phyloP scores from a whole-genome alignment of 805 yeast genomes.

The Lipomyces chichibuensis region DNA sequence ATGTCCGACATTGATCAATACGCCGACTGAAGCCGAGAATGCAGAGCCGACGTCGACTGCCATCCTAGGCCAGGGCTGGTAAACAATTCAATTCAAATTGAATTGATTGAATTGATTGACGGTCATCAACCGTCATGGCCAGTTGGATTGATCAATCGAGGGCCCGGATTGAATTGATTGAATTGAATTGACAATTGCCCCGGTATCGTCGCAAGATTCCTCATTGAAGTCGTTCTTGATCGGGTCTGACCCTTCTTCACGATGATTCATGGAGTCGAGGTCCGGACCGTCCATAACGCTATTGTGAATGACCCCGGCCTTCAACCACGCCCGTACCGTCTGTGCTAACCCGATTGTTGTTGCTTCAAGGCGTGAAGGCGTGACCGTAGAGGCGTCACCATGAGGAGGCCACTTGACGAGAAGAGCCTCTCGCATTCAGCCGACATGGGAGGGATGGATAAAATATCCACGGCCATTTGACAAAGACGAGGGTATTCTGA shows the following conservation, averaged over 20 bases:
- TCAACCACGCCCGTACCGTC: conserved; percentile 7
- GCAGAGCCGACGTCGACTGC: too few species aligned
- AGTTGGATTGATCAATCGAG: too few species aligned
- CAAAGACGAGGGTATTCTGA: conserved; percentile 5
- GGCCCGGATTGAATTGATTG: too few species aligned
- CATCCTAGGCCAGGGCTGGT: too few species aligned
- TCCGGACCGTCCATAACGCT: conserved; percentile 3
- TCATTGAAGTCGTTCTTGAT: neutral
- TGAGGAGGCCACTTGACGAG: conserved; percentile 6
- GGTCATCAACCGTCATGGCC: too few species aligned
- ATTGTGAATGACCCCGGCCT: conserved; percentile 8
- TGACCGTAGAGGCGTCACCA: conserved; percentile 7
- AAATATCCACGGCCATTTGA: conserved; percentile 5
- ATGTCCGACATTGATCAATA: too few species aligned
- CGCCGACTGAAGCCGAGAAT: too few species aligned
- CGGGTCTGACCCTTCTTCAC: conserved; percentile 3
- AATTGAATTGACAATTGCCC: neutral
- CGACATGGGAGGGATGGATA: conserved; percentile 4
- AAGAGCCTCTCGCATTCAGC: conserved; percentile 12
- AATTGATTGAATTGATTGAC: too few species aligned
- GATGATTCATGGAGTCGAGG: neutral
- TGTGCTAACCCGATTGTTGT: conserved; percentile 3
- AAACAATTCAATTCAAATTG: too few species aligned
- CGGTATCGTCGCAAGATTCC: neutral
- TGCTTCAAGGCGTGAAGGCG: conserved; percentile 7